Percentiles rank a stretch among this genome's conserved stretches.
Evolutionary conservation across 78 protist genomes (phyloP).

Genomic region (Speleostelium caveatum): DNA sequence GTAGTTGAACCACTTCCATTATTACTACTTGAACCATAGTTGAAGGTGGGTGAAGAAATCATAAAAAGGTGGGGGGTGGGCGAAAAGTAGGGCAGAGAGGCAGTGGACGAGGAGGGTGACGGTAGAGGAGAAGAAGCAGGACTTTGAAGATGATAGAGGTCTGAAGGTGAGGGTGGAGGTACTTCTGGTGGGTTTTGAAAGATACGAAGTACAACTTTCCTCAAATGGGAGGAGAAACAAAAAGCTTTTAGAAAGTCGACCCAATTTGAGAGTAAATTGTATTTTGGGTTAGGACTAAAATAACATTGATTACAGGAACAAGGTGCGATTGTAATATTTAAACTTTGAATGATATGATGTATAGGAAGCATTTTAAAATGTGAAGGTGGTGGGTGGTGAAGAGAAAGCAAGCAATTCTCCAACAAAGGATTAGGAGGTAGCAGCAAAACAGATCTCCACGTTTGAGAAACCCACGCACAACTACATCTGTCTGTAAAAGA

Average conservation of each 20-base stretch:
- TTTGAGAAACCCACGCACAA: constrained; percentile 68
- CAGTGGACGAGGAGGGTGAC: not conserved
- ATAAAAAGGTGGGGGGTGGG: too few species aligned
- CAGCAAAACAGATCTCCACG: constrained; percentile 57
- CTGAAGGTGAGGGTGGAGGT: not conserved
- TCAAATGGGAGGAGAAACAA: not conserved
- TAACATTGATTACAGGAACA: constrained; percentile 61
- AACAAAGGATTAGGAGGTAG: constrained; percentile 54
- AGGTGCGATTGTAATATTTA: constrained; percentile 63
- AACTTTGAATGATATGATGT: not conserved
- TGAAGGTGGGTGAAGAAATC: not conserved
- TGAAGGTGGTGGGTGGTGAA: constrained; percentile 47
- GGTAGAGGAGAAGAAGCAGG: not conserved
- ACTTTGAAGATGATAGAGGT: not conserved
- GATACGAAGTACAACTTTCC: constrained; percentile 22
- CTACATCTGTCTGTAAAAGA: constrained; percentile 48
- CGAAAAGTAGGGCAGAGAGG: not conserved
- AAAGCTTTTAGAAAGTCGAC: constrained; percentile 38
- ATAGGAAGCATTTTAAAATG: not conserved
- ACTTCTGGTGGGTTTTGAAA: constrained; percentile 50
- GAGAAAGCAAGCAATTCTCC: constrained; percentile 56
- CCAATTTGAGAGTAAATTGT: constrained; percentile 39
- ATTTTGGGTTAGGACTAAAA: constrained; percentile 16
- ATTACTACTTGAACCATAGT: not conserved
- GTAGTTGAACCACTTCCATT: not conserved